Evolutionary conservation across 2,329 filamentous ascomycete genomes (phyloP), one percentile per base, ranked within the genome.

Genomic region (Colletotrichum tropicicola): DNA sequence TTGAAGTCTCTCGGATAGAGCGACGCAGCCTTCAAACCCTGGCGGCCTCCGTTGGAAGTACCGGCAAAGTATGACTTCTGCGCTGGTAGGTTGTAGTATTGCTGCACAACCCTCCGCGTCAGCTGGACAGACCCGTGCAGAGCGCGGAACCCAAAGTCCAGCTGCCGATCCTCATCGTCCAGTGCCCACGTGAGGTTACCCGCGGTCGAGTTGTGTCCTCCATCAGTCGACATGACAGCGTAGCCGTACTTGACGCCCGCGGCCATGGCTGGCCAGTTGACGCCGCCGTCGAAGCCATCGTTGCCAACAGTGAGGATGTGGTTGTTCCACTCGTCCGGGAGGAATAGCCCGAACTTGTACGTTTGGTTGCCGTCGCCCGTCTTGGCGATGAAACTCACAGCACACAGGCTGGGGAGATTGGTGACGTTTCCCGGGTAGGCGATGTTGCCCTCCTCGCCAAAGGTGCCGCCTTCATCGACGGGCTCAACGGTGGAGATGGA

Each of bases 31-130:
- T 60, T 54, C 15, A 85, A 71, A n/a, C 83, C 84, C 73, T 86
- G 83, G 2, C 83, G 74, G 6, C 84, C 84, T 19, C 84, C 84
- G 0, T 83, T 85, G 1, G 80, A 83, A 69, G 83, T 85, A 41
- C 83, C 84, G 9, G 78, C 72, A 68, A 81, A 85, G 70, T 85
- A 85, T 21, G 77, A 59, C 45, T 76, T 76, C 3, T 72, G 64
- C n/a, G 67, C 53, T 6, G 54, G 23, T 9, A 63, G 23, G 8
- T 75, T 73, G 67, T 88, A 88, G 73, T 83, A 88, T 1, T 75
- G 74, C 30, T 81, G 69, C 2, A 80, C 77, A 10, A 88, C 72
- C 13, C 75, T 59, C 70, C 87, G 87, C 6, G 81, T 81, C 7
- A 82, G 66, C 3, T 78, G 78, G 4, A 84, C 79, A 0, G 83